Evolutionary conservation across 1,284 basidiomycete species (phyloP).

Genomic region (Apiotrichum porosum): DNA sequence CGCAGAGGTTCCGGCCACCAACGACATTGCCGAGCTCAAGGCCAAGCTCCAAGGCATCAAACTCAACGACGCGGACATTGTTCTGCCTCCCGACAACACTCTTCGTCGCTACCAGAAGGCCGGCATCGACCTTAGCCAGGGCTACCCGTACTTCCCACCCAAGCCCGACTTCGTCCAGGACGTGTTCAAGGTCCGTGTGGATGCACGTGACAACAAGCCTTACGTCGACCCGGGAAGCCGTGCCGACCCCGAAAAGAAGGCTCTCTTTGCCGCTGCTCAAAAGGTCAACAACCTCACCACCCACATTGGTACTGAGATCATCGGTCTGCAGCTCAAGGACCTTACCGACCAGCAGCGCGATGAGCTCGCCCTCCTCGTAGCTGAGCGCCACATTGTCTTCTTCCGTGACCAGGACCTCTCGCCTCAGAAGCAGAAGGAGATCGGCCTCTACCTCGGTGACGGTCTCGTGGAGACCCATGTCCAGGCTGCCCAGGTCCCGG

Average conservation of each 20-base stretch:
- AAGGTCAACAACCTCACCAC: constrained; percentile 28
- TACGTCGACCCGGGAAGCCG: constrained; percentile 35
- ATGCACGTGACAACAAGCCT: constrained; percentile 19
- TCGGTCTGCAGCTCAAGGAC: constrained; percentile 33
- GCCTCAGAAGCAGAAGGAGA: constrained; percentile 23
- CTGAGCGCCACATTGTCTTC: constrained; percentile 36
- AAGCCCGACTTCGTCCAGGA: constrained; percentile 38
- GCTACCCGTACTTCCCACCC: constrained; percentile 37
- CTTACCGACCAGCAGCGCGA: constrained; percentile 36
- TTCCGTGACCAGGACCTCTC: constrained; percentile 33
- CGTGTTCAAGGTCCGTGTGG: constrained; percentile 27
- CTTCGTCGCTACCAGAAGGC: constrained; percentile 34
- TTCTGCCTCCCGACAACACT: constrained; percentile 33
- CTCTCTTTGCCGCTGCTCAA: constrained; percentile 36
- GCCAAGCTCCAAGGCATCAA: constrained; percentile 14
- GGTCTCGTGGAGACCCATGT: constrained; percentile 57
- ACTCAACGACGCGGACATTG: constrained; percentile 7
- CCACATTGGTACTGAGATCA: constrained; percentile 41
- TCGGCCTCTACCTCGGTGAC: constrained; percentile 34
- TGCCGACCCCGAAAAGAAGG: constrained; percentile 41
- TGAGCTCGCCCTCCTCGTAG: constrained; percentile 34
- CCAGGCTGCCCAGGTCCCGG: constrained; percentile 53
- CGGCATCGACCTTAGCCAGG: constrained; percentile 34
- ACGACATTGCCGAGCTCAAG: constrained; percentile 25
- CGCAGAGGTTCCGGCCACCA: neutral